Conservation (phyloP, 805 yeast species). For the Starmerella kuoi region DNA sequence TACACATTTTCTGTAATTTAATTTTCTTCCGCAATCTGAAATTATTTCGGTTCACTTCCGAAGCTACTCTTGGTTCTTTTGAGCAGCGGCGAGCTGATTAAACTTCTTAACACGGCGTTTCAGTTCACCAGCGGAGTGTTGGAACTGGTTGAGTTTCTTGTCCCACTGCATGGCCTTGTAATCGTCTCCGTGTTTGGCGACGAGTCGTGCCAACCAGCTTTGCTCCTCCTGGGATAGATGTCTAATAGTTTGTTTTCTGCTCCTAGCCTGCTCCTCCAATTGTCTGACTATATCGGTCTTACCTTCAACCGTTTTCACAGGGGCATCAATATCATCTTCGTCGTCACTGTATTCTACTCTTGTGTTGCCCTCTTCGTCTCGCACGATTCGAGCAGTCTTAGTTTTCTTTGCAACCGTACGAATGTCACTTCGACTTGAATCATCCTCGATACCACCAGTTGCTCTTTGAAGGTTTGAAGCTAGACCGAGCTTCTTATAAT, state of each 20-base stretch:
- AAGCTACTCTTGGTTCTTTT: too few relatives aligned
- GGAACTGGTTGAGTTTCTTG: conserved; percentile 65
- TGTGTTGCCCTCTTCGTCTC: conserved; percentile 21
- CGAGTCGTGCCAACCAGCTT: conserved; percentile 54
- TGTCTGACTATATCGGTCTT: conserved; percentile 51
- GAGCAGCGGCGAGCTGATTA: background rate
- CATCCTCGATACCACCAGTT: conserved; percentile 73
- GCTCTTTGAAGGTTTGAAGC: conserved; percentile 49
- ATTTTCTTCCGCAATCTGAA: too few relatives aligned
- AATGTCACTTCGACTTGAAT: conserved; percentile 28
- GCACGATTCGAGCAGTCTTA: conserved; percentile 27
- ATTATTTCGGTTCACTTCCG: too few relatives aligned
- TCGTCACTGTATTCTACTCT: conserved; percentile 23
- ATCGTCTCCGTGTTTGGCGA: conserved; percentile 76
- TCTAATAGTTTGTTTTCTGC: conserved; percentile 28
- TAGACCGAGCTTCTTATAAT: conserved; percentile 73
- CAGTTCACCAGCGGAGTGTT: conserved; percentile 75
- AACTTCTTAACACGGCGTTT: conserved; percentile 59
- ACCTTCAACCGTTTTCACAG: conserved; percentile 43
- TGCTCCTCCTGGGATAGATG: conserved; percentile 58
- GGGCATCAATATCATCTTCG: conserved; percentile 48
- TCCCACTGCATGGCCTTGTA: conserved; percentile 89
- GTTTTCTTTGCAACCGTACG: conserved; percentile 21
- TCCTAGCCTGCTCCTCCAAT: conserved; percentile 50
- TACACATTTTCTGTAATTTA: too few relatives aligned